A percentile compares a stretch with the other conserved stretches of the same genome.
These are phyloP conservation scores for Puya raimondii DNA, from an alignment of 176 grass and related monocot species.

Conservation along the genomic window DNA sequence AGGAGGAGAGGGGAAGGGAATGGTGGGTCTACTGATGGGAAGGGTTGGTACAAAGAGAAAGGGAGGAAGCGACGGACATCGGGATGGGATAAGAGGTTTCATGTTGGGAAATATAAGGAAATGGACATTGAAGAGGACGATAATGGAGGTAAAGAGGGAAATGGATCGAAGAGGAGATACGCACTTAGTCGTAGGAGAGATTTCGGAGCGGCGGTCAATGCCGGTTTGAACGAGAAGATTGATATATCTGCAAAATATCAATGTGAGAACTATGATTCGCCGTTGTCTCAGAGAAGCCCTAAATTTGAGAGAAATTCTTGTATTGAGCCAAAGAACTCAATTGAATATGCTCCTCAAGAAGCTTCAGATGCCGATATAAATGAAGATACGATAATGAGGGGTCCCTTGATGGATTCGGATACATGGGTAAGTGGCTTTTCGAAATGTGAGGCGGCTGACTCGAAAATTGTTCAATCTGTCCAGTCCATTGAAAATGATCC, in stretches of 20 bases:
- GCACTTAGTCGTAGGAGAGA: neutral
- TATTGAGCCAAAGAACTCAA: neutral
- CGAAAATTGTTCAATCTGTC: conserved; percentile 21
- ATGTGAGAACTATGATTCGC: neutral
- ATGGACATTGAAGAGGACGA: neutral
- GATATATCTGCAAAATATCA: no score
- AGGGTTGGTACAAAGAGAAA: conserved; percentile 20
- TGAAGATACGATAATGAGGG: neutral
- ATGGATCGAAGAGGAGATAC: neutral
- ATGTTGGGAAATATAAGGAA: conserved; percentile 29
- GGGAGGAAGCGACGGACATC: conserved; percentile 23
- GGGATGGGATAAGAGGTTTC: conserved; percentile 37
- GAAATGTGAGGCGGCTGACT: neutral
- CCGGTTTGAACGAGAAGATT: neutral
- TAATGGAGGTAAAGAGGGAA: neutral
- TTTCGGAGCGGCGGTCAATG: neutral
- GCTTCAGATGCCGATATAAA: neutral
- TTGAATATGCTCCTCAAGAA: neutral
- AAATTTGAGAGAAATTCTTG: neutral
- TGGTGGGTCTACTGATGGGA: neutral
- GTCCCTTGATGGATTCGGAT: conserved; percentile 4
- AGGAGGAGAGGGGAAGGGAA: neutral
- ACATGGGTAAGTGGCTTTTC: conserved; percentile 19
- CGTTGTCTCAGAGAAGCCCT: neutral
- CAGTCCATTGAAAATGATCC: conserved; percentile 22